phyloP scores from a whole-genome alignment of 2,329 filamentous ascomycete species.

The Ascochyta rabiei region DNA sequence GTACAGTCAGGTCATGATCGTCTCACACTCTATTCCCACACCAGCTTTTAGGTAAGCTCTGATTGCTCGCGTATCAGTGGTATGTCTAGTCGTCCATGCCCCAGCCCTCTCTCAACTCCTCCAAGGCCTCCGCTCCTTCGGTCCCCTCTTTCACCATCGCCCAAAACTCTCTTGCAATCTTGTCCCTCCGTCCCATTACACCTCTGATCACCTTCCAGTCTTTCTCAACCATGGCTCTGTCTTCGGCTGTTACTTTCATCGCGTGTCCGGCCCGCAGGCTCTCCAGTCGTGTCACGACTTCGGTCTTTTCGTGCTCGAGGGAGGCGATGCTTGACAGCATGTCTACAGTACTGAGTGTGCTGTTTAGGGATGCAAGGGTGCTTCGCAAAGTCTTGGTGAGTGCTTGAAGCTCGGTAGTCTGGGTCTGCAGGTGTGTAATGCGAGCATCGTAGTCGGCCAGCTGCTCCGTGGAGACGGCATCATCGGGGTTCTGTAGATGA shows the following conservation, averaged over 20 bases:
- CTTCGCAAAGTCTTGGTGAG: slow-evolving; percentile 58
- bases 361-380: slow-evolving; percentile 54
- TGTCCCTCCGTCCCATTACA: slow-evolving; percentile 51
- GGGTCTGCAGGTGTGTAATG: slow-evolving; percentile 54
- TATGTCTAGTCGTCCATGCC: slow-evolving; percentile 42
- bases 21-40: too few relatives aligned
- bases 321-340: slow-evolving; percentile 53
- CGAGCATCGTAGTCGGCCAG: slow-evolving; percentile 58
- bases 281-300: slow-evolving; percentile 50
- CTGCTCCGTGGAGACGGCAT: slow-evolving; percentile 55
- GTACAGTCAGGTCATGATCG: too few relatives aligned
- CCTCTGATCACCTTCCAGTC: slow-evolving; percentile 54
- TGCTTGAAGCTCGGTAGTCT: slow-evolving; percentile 52
- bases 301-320: slow-evolving; percentile 54
- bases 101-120: slow-evolving; percentile 57
- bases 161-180: slow-evolving; percentile 60
- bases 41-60: too few relatives aligned
- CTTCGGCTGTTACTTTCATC: slow-evolving; percentile 56
- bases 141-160: slow-evolving; percentile 54
- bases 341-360: slow-evolving; percentile 58
- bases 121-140: slow-evolving; percentile 54
- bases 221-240: slow-evolving; percentile 54
- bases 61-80: too few relatives aligned
- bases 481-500: slow-evolving; percentile 54
- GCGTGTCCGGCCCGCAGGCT: slow-evolving; percentile 50